Conservation (phyloP, 2,329 filamentous ascomycete species). For the Bisporella sp. region DNA sequence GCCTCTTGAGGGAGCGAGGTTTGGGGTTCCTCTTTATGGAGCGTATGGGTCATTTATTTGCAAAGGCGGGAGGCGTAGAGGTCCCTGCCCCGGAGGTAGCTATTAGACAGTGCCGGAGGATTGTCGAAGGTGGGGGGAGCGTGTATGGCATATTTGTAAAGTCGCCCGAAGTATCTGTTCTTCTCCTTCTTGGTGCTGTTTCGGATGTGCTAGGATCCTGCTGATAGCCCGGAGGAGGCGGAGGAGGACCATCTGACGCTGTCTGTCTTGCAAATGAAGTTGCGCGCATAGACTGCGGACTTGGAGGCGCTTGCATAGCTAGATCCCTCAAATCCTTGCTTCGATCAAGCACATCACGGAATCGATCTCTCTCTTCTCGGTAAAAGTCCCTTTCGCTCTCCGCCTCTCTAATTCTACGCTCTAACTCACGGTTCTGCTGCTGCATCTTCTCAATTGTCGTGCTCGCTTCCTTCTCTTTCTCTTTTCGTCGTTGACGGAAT, state of each 20-base stretch:
- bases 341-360: slow-evolving; percentile 58
- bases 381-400: slow-evolving; percentile 67
- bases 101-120: slow-evolving; percentile 20
- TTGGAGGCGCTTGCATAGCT: slow-evolving; percentile 44
- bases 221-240: slow-evolving; percentile 13
- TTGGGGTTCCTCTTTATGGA: no score
- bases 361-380: slow-evolving; percentile 62
- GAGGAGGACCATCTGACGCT: slow-evolving; percentile 2
- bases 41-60: slow-evolving; percentile 21
- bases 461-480: slow-evolving; percentile 68
- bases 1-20: slow-evolving; percentile 12
- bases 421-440: no score
- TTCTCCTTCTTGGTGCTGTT: slow-evolving; percentile 23
- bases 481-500: slow-evolving; percentile 75
- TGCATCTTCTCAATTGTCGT: slow-evolving; percentile 62
- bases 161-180: slow-evolving; percentile 24
- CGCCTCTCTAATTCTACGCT: slow-evolving; percentile 42
- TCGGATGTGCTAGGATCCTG: slow-evolving; percentile 12
- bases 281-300: slow-evolving; percentile 31
- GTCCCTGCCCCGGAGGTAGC: slow-evolving; percentile 15
- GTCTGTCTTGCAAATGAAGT: slow-evolving; percentile 15
- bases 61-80: slow-evolving; percentile 23
- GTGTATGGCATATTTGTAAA: no score
- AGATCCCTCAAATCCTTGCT: slow-evolving; percentile 49
- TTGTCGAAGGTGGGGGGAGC: slow-evolving; percentile 19